Evolutionary conservation across 192 early-diverging fungal genomes (phyloP).

Genomic region (Coemansia sp.): DNA sequence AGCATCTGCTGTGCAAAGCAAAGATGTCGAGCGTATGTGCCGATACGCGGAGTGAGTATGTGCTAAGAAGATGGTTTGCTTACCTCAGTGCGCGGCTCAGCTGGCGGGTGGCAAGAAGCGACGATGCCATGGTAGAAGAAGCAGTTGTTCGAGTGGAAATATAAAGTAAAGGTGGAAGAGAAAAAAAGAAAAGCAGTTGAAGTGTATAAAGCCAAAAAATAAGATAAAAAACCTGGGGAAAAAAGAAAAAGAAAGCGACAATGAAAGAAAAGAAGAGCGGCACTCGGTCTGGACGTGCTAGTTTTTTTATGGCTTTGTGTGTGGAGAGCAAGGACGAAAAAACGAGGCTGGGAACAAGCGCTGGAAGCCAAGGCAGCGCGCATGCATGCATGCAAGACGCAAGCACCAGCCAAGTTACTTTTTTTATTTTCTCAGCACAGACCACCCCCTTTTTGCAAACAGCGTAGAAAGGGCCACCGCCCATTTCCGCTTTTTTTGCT

Average conservation of each 20-base stretch:
- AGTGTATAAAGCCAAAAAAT: background rate
- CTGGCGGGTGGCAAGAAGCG: slow-evolving; percentile 17
- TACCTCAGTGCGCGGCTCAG: slow-evolving; percentile 20
- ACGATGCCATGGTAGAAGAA: slow-evolving; percentile 4
- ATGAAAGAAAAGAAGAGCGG: background rate
- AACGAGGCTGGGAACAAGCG: background rate
- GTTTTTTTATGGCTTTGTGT: background rate
- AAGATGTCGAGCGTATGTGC: too few species aligned
- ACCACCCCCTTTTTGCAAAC: background rate
- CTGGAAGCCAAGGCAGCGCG: too few species aligned
- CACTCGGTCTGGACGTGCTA: background rate
- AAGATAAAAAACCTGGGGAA: background rate
- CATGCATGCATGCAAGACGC: background rate
- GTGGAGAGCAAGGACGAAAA: background rate
- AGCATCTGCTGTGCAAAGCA: too few species aligned
- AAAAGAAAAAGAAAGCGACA: background rate
- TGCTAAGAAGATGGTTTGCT: background rate
- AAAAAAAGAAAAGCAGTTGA: background rate
- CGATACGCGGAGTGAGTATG: too few species aligned
- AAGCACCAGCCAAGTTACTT: background rate
- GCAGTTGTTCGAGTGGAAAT: background rate
- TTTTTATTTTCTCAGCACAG: background rate
- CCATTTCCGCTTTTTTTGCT: too few species aligned
- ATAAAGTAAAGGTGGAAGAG: background rate
- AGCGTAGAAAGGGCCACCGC: too few species aligned